Evolutionary conservation across 2,329 filamentous ascomycete species (phyloP).

Genomic region (Hypoxylon sp.): DNA sequence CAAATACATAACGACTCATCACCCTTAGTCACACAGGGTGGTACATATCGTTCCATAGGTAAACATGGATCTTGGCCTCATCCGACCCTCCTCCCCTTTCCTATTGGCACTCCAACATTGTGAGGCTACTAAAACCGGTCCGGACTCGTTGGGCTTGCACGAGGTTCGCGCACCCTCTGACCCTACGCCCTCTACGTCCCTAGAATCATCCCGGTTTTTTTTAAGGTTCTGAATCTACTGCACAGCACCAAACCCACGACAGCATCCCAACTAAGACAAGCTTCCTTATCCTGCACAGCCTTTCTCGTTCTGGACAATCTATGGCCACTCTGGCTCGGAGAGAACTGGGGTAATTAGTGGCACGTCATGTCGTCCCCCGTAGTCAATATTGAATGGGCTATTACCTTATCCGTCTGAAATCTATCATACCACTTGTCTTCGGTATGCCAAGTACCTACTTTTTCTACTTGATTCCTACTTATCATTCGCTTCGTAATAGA

Average conservation of each 20-base stretch:
- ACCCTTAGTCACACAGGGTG: conserved; percentile 13
- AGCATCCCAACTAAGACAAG: conserved; percentile 20
- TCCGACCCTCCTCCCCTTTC: background rate
- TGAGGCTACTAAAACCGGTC: background rate
- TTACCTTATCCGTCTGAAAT: background rate
- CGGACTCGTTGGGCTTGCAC: conserved; percentile 3
- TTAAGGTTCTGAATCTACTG: background rate
- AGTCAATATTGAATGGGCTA: background rate
- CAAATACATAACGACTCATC: conserved; percentile 5
- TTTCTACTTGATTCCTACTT: conserved; percentile 14
- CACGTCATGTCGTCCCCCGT: background rate
- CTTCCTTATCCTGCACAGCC: conserved; percentile 21
- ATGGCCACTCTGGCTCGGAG: conserved; percentile 11
- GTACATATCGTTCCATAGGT: background rate
- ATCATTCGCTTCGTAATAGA: conserved; percentile 8
- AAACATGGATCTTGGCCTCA: background rate
- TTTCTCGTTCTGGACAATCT: conserved; percentile 9
- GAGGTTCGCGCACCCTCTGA: conserved; percentile 3
- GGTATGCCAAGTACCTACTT: background rate
- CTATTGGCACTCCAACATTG: background rate
- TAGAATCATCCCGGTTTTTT: background rate
- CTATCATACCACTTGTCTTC: background rate
- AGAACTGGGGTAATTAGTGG: conserved; percentile 33
- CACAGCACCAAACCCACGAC: conserved; percentile 5
- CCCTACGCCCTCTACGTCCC: no score